Base-by-base conservation (phyloP, 1,284 basidiomycete genomes). In the Sanghuangporus sanghuang region DNA sequence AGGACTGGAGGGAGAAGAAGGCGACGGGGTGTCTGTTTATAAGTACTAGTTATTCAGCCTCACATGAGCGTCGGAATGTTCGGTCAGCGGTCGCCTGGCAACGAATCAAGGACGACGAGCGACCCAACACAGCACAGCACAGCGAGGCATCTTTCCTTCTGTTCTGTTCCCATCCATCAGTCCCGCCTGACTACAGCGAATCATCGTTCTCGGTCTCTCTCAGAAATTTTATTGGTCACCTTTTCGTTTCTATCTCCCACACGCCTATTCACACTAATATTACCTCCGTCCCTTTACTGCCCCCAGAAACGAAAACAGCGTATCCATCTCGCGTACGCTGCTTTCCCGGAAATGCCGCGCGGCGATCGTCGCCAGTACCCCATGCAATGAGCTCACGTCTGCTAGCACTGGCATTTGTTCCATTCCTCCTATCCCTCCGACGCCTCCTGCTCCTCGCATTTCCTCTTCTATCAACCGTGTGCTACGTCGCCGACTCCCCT, bases 261-360 rank as follows among this genome's bases (percentile, higher is more conserved):
- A 14, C 39, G n/a, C 42, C 21, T 21, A 32, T 11, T 57, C 16
- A 63, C 63, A 64, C 50, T 16, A 40, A 62, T 80, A 74, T 12
- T n/a, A 40, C 48, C 49, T n/a, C 59, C 59, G 87, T 35, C 82
- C 78, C 73, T 84, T 88, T 78, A 91, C 82, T 18, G 84, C 81
- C 70, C 81, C 85, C 85, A 91, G 85, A 68, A 92, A 92, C 52
- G 83, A 80, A n/a, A 87, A 86, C 42, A 92, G 75, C n/a, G 85
- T 87, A 65, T 92, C 90, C 58, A 89, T 84, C 73, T 92, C 90
- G 72, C 85, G 85, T 36, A 85, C 81, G 8, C 77, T 72, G 27
- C 78, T 73, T 61, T 85, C 83, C 64, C 80, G 77, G 71, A 90
- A 91, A 73, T 92, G 90, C 62, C 79, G 77, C 69, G 89, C 85